These are phyloP conservation scores for Pythium folliculosum DNA, from an alignment of 352 stramenopile species.

Conservation along the genomic window DNA sequence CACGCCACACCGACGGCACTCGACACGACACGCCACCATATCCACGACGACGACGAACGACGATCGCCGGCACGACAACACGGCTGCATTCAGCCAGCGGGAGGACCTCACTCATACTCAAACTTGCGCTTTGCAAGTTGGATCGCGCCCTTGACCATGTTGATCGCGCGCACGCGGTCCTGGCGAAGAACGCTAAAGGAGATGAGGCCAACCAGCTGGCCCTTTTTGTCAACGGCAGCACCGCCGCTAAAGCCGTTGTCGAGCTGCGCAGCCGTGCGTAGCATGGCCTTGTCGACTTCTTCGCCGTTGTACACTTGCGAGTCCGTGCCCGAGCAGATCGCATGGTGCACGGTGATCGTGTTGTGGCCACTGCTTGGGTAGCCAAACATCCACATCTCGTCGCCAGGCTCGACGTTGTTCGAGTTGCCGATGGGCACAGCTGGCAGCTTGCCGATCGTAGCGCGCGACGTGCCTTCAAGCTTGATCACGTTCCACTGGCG, in stretches of 20 bases:
- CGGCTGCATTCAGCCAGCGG: not conserved
- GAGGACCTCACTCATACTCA: conserved; percentile 49
- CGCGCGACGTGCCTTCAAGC: conserved; percentile 68
- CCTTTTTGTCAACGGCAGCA: conserved; percentile 84
- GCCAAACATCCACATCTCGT: conserved; percentile 92
- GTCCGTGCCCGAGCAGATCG: conserved; percentile 88
- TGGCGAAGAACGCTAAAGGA: conserved; percentile 87
- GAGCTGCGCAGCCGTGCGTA: conserved; percentile 80
- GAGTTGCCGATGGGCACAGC: conserved; percentile 85
- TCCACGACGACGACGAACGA: conserved; percentile 9
- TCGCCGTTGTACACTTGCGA: conserved; percentile 85
- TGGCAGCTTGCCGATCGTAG: conserved; percentile 72
- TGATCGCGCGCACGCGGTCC: conserved; percentile 86
- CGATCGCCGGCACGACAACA: not conserved
- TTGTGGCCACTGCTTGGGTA: conserved; percentile 89
- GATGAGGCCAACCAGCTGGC: conserved; percentile 81
- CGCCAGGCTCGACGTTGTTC: conserved; percentile 86
- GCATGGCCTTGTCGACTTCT: conserved; percentile 86
- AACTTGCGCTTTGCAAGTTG: conserved; percentile 81
- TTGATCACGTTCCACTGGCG: conserved; percentile 84
- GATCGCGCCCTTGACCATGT: conserved; percentile 89
- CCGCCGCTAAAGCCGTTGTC: conserved; percentile 88
- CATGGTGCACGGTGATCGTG: conserved; percentile 88
- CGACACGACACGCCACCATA: not conserved
- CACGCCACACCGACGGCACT: not conserved